Base-by-base conservation (phyloP, 768 basidiomycete species). In the Panellus pusillus region DNA sequence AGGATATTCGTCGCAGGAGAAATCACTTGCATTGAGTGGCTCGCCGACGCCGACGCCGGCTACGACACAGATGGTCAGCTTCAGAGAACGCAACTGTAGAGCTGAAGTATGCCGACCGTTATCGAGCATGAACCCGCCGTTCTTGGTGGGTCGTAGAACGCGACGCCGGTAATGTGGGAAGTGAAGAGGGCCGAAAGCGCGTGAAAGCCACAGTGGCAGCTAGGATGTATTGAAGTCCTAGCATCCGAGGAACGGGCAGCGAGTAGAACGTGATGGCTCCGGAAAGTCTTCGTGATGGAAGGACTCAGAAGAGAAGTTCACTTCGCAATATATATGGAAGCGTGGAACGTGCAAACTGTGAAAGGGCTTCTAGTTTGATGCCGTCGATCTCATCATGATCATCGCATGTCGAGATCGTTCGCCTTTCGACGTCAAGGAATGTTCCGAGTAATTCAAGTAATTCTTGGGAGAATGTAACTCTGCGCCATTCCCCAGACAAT, bases 51-150 rank as follows among this genome's bases (percentile, higher is more conserved):
- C 75, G 14, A 43, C 32, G 9, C 66, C 61, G n/a, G 58, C 58
- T 62, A 38, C 28, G 14, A 39, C 14, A n/a, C 24, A 31, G 11
- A 17, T 15, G 19, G 13, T 36, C 9, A 40, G 42, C 31, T 14
- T n/a, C n/a, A 40, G 51, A 29, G 18, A 9, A 37, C 18, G 15
- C 11, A 29, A 18, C 3, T 12, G n/a, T 18, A 17, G 9, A 11
- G 19, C 8, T 29, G 6, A 15, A 6, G 27, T 17, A 5, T 20
- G 2, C 42, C 11, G 58, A 20, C 77, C 68, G 29, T 75, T 61
- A 32, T 68, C 62, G 29, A 80, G 71, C 74, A 74, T 70, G 7
- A 79, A 78, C 0, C 79, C 78, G 0, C 77, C 80, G 9, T 58
- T 61, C 0, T 18, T 7, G 9, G 52, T 53, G 1, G 79, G 35